Base-by-base conservation (phyloP, 306 rosid genomes). In the Quercus mongolica region DNA sequence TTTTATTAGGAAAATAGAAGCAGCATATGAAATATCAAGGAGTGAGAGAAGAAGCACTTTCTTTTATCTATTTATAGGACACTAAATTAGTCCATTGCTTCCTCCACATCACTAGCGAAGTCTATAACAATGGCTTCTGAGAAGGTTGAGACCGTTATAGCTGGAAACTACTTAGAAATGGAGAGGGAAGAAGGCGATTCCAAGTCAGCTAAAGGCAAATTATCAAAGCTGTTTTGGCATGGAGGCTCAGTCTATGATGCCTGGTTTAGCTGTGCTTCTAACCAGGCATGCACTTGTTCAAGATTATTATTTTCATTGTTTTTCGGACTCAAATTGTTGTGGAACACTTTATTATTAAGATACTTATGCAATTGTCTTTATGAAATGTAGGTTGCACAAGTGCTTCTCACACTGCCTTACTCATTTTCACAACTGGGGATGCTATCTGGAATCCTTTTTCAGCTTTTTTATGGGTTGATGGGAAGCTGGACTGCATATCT, bases 401-500 rank as follows among this genome's bases (percentile, higher is more conserved):
- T 95, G 83, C 96, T 95, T 68, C 80, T 95, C 74, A 95, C 99
- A 83, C 86, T 95, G 58, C 99, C 99, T 9, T 95, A 95, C 83
- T 95, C 99, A 35, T 95, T 95, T 80, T 95, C 99, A 23, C 99
- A 95, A 83, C 88, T 95, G 79, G 98, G 99, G 46, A 91, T 95
- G 97, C 19, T 88, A 57, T 95, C 99, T 83, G 98, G 99, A 76
- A 91, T 95, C 55, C 6, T 95, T 11, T 93, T 95, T 83, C 99
- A 95, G 89, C 92, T 95, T 67, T 93, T 95, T 52, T 95, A 95
- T 79, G 99, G 99, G 44, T 76, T 95, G 2, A 78, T 95, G 97
- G 99, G 99, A 85, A 95, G 99, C 80, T 93, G 99, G 99, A 93
- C 99, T 80, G 98, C 98, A 56, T 95, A 95, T 82, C 97, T 95